phyloP scores from a whole-genome alignment of 169 alveolate genomes.

The Besnoitia besnoiti region DNA sequence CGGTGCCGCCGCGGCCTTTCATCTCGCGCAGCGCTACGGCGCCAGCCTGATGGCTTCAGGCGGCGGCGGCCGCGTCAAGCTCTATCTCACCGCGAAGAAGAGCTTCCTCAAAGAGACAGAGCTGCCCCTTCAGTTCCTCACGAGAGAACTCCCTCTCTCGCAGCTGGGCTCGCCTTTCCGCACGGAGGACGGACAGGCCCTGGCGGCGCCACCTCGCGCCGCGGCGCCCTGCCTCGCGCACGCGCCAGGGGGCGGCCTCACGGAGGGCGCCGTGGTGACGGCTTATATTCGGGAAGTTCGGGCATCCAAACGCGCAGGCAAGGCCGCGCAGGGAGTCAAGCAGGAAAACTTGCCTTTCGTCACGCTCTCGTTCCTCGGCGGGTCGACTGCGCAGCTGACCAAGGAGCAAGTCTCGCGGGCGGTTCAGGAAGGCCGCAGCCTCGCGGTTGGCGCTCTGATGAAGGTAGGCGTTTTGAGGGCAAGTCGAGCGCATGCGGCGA shows the following conservation, averaged over 20 bases:
- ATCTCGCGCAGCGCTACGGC: neutral
- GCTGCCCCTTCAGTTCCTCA: neutral
- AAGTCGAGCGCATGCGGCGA: too few species aligned
- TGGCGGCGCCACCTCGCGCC: too few species aligned
- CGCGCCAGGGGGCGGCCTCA: neutral
- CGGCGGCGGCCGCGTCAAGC: slow-evolving; percentile 30
- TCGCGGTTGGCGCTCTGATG: neutral
- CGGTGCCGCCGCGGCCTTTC: neutral
- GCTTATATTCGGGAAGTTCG: neutral
- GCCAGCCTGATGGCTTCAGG: neutral
- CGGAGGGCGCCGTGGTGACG: slow-evolving; percentile 5
- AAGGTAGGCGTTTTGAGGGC: too few species aligned
- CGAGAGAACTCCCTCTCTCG: neutral
- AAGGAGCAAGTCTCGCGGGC: neutral
- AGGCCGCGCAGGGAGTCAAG: neutral
- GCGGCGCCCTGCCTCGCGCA: neutral
- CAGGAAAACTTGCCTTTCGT: neutral
- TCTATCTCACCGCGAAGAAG: slow-evolving; percentile 4
- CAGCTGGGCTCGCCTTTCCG: neutral
- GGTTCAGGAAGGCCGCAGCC: slow-evolving; percentile 21
- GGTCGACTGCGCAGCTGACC: slow-evolving; percentile 2
- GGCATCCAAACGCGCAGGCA: neutral
- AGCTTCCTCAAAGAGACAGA: neutral
- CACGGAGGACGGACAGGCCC: neutral
- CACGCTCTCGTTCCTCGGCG: neutral